Evolutionary conservation across 352 stramenopile species (phyloP).

Genomic region (Blastocystis sp.): DNA sequence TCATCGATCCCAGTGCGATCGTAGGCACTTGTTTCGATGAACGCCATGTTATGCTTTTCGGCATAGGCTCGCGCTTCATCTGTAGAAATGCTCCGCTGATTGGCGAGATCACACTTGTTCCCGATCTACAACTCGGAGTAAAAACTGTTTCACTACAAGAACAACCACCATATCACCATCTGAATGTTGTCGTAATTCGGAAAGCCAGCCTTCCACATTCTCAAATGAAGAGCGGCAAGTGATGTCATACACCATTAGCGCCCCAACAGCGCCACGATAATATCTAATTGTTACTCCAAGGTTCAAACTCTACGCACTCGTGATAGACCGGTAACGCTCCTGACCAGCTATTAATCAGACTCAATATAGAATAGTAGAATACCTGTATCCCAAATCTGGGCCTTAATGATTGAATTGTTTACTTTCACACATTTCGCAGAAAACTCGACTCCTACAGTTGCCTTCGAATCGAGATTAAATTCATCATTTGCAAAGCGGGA

Average conservation of each 20-base stretch:
- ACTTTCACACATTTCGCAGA: constrained; percentile 96
- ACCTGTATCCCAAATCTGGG: constrained; percentile 91
- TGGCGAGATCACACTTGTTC: constrained; percentile 78
- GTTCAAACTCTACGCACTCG: constrained; percentile 69
- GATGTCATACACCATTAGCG: constrained; percentile 98
- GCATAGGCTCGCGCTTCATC: constrained; percentile 97
- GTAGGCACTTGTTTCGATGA: constrained; percentile 98
- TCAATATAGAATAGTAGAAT: not conserved
- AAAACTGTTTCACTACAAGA: constrained; percentile 72
- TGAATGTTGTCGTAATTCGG: constrained; percentile 94
- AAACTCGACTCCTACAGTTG: constrained; percentile 97
- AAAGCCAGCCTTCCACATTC: constrained; percentile 98
- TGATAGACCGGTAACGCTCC: constrained; percentile 83
- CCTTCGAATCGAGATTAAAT: constrained; percentile 96
- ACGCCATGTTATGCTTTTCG: constrained; percentile 97
- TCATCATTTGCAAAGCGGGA: constrained; percentile 94
- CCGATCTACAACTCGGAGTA: constrained; percentile 11
- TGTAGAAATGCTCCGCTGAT: constrained; percentile 89
- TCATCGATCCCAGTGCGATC: constrained; percentile 94
- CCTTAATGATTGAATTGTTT: constrained; percentile 83
- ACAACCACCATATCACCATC: constrained; percentile 94
- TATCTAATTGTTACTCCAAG: constrained; percentile 57
- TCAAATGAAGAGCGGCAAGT: constrained; percentile 97
- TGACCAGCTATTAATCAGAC: constrained; percentile 61
- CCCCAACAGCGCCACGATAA: constrained; percentile 88